Evolutionary conservation across 495 filamentous ascomycete genomes (phyloP).

Genomic region (Penicillium odoratum): DNA sequence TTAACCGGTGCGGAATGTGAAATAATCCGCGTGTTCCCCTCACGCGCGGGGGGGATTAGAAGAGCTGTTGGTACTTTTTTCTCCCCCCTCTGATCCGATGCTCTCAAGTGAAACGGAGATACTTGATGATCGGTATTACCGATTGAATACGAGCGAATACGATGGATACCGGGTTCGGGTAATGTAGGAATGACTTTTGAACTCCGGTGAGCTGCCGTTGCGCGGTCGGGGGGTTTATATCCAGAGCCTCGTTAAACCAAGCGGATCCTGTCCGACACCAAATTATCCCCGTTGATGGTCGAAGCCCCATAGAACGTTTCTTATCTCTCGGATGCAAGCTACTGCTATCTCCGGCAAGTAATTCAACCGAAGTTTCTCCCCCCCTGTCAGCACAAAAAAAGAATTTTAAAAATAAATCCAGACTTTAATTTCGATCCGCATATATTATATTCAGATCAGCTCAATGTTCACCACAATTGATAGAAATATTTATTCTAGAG

Average conservation of each 20-base stretch:
- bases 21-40: neutral
- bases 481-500: neutral
- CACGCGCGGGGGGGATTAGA: neutral
- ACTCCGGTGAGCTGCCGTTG: constrained; percentile 3
- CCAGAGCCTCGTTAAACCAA: constrained; percentile 1
- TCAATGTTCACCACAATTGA: neutral
- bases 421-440: too few relatives aligned
- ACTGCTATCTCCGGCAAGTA: neutral
- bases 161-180: constrained; percentile 5
- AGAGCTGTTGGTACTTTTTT: neutral
- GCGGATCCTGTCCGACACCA: constrained; percentile 3
- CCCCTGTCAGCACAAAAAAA: neutral
- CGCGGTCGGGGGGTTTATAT: neutral
- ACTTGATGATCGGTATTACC: constrained; percentile 1
- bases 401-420: neutral
- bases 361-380: neutral
- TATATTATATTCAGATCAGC: neutral
- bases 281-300: neutral
- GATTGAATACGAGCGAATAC: neutral
- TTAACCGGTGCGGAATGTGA: constrained; percentile 1
- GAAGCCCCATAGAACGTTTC: constrained; percentile 5
- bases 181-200: constrained; percentile 4
- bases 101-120: neutral
- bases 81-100: neutral
- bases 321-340: constrained; percentile 2